Evolutionary conservation across 2,329 filamentous ascomycete species (phyloP).

Genomic region (Fusarium redolens): DNA sequence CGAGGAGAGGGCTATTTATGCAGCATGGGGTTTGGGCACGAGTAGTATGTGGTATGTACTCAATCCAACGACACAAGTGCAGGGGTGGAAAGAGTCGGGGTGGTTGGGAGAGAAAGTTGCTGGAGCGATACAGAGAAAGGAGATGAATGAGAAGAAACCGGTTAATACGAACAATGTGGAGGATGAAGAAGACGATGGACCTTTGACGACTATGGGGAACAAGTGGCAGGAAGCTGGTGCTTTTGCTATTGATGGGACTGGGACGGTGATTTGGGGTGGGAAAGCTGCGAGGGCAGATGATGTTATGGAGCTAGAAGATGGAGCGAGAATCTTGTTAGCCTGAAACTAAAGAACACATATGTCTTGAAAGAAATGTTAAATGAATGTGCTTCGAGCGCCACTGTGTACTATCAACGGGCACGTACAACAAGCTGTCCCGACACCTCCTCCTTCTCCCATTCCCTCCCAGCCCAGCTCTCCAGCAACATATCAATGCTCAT

Average conservation of each 20-base stretch:
- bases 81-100: slow-evolving; percentile 65
- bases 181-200: slow-evolving; percentile 49
- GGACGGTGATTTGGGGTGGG: slow-evolving; percentile 62
- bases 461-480: neutral
- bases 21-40: slow-evolving; percentile 68
- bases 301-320: slow-evolving; percentile 65
- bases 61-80: slow-evolving; percentile 63
- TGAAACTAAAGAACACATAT: slow-evolving; percentile 14
- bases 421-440: neutral
- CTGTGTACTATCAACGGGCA: too few species aligned
- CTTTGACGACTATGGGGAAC: slow-evolving; percentile 61
- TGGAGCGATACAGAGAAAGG: slow-evolving; percentile 55
- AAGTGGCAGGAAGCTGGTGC: slow-evolving; percentile 67
- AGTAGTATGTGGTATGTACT: slow-evolving; percentile 63
- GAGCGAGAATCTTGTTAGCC: slow-evolving; percentile 50
- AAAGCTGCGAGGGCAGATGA: slow-evolving; percentile 62
- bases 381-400: neutral
- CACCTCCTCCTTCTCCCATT: neutral
- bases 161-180: neutral
- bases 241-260: slow-evolving; percentile 62
- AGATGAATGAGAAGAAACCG: slow-evolving; percentile 39
- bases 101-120: slow-evolving; percentile 66
- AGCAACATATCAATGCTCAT: neutral
- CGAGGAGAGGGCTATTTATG: slow-evolving; percentile 66
- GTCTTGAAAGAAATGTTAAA: neutral